These are phyloP conservation scores for Raphanus raphanistrum DNA, from an alignment of 345 rosid species.

Conservation along the genomic window DNA sequence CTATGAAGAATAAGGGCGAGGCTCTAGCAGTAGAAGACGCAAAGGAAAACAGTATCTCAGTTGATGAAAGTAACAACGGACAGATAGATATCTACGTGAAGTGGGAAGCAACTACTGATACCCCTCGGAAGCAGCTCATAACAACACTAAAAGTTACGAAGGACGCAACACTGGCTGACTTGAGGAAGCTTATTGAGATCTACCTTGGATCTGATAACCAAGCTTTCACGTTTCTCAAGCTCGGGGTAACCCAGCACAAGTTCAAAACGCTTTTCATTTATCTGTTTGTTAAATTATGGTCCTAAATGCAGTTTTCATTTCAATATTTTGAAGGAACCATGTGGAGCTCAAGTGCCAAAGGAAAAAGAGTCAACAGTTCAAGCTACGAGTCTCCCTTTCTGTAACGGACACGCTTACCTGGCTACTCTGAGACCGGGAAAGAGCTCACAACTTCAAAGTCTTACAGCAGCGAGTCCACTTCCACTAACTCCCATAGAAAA, in stretches of 20 bases:
- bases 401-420: slow-evolving; percentile 48
- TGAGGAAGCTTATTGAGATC: slow-evolving; percentile 72
- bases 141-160: slow-evolving; percentile 54
- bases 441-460: slow-evolving; percentile 34
- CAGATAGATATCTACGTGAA: slow-evolving; percentile 56
- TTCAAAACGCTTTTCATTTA: neutral
- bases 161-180: slow-evolving; percentile 63
- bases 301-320: slow-evolving; percentile 13
- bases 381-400: slow-evolving; percentile 54
- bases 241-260: slow-evolving; percentile 48
- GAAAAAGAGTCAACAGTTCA: slow-evolving; percentile 53
- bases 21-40: slow-evolving; percentile 27
- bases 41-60: slow-evolving; percentile 55
- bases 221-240: slow-evolving; percentile 55
- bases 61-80: slow-evolving; percentile 30
- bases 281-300: slow-evolving; percentile 7
- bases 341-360: slow-evolving; percentile 50
- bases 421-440: slow-evolving; percentile 55
- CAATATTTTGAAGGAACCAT: slow-evolving; percentile 55
- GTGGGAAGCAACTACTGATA: slow-evolving; percentile 59
- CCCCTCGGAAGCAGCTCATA: slow-evolving; percentile 52
- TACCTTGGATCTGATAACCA: slow-evolving; percentile 59
- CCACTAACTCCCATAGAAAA: slow-evolving; percentile 63
- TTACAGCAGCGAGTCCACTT: slow-evolving; percentile 44
- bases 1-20: slow-evolving; percentile 14